These are phyloP conservation scores for Spathaspora girioi DNA, from an alignment of 805 yeast species.

Conservation along the genomic window DNA sequence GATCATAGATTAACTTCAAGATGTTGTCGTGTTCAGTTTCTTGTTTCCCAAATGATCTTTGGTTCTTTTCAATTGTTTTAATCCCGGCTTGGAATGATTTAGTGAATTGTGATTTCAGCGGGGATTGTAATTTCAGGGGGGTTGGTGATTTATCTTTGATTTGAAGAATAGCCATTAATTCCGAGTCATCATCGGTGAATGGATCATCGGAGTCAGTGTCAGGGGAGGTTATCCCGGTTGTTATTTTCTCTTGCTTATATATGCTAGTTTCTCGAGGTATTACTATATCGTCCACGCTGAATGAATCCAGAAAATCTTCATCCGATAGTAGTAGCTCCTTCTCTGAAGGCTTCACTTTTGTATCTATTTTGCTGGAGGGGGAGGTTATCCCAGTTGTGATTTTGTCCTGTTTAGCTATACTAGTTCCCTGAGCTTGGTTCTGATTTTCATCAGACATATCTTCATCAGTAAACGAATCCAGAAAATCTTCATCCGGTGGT, in stretches of 20 bases:
- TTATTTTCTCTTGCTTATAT: background rate
- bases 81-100: conserved; percentile 11
- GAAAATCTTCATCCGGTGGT: background rate
- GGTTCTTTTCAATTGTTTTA: conserved; percentile 8
- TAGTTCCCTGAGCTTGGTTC: background rate
- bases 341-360: background rate
- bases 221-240: background rate
- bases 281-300: too few relatives aligned
- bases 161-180: conserved; percentile 8
- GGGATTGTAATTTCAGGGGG: background rate
- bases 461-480: background rate
- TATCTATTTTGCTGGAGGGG: background rate
- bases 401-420: background rate
- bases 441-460: too few relatives aligned
- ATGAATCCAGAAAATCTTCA: background rate
- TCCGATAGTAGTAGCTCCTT: background rate
- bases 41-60: conserved; percentile 1
- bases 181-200: conserved; percentile 18
- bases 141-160: background rate
- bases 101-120: conserved; percentile 2
- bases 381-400: background rate
- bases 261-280: background rate
- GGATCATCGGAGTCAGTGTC: conserved; percentile 13
- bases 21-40: background rate
- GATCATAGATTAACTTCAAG: conserved; percentile 23